Percentiles rank a stretch among this genome's conserved stretches.
phyloP scores from a whole-genome alignment of 208 protist species.

The Balamuthia mandrillaris region DNA sequence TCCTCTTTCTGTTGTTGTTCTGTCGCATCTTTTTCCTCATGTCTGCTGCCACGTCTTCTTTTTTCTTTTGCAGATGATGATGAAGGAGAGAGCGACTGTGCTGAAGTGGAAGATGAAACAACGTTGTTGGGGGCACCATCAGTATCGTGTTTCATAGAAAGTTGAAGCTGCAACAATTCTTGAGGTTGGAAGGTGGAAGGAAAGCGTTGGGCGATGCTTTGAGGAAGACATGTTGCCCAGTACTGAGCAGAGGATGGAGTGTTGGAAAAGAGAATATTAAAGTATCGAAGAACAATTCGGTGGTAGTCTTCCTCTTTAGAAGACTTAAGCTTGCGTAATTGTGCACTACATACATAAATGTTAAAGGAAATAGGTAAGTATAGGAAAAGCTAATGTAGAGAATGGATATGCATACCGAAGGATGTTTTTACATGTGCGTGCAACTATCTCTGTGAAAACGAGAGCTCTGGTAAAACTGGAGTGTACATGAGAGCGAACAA shows the following conservation, averaged over 20 bases:
- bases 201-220: background rate
- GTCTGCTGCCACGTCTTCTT: too few species aligned
- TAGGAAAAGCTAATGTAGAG: background rate
- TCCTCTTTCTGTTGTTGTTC: too few species aligned
- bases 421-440: constrained; percentile 23
- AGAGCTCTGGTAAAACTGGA: background rate
- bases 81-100: too few species aligned
- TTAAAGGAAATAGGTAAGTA: background rate
- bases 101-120: too few species aligned
- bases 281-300: background rate
- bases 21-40: too few species aligned
- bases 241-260: background rate
- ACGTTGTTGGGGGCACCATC: too few species aligned
- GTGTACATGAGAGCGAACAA: background rate
- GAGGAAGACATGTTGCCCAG: background rate
- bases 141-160: too few species aligned
- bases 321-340: constrained; percentile 11
- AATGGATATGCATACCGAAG: background rate
- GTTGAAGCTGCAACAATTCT: too few species aligned
- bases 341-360: background rate
- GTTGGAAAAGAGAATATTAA: background rate
- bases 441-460: constrained; percentile 15
- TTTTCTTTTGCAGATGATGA: too few species aligned
- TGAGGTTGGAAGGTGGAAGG: too few species aligned
- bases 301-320: background rate